phyloP scores from a whole-genome alignment of 2,329 filamentous ascomycete species.

The Elsinoe fawcettii region DNA sequence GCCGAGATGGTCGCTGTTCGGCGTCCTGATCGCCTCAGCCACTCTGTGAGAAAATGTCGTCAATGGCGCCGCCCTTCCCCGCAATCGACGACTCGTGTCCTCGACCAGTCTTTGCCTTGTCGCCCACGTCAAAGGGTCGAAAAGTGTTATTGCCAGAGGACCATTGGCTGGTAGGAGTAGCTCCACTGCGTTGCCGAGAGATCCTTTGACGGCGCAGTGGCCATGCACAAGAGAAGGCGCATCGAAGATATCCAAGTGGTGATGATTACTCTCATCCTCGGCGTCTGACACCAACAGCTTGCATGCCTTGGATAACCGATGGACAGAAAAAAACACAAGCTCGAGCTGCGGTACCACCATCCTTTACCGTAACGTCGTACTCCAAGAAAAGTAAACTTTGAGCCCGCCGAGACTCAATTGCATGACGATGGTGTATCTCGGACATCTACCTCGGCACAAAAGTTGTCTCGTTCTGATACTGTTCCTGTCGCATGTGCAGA shows the following conservation, averaged over 20 bases:
- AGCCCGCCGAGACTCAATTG: neutral
- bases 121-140: neutral
- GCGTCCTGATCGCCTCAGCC: slow-evolving; percentile 5
- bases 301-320: neutral
- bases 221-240: neutral
- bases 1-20: neutral
- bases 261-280: slow-evolving; percentile 6
- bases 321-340: neutral
- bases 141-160: neutral
- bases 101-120: neutral
- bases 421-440: neutral
- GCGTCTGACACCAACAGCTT: neutral
- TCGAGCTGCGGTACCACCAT: neutral
- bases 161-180: neutral
- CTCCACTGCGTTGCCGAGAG: neutral
- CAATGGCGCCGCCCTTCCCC: slow-evolving; percentile 7
- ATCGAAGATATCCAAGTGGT: neutral
- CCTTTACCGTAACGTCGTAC: neutral
- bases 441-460: neutral
- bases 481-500: slow-evolving; percentile 9
- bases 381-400: neutral
- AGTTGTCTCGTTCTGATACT: slow-evolving; percentile 2
- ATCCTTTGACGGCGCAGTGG: neutral
- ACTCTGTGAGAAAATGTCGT: slow-evolving; percentile 4
- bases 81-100: slow-evolving; percentile 1